Percentiles rank a stretch among this genome's conserved stretches.
phyloP scores from a whole-genome alignment of 73 alveolate species.

The Tetrahymena borealis region DNA sequence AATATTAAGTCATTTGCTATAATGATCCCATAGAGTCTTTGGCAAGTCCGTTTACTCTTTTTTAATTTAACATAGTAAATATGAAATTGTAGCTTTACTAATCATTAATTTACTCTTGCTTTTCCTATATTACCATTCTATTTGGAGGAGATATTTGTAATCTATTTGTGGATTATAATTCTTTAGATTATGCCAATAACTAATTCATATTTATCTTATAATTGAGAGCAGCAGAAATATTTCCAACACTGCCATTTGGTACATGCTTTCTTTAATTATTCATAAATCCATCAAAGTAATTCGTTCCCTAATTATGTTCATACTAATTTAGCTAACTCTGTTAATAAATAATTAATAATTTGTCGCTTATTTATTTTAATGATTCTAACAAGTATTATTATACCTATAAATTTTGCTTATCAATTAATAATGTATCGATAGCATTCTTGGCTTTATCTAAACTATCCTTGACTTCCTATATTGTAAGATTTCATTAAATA shows the following conservation, averaged over 20 bases:
- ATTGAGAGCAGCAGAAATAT: not conserved
- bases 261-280: not conserved
- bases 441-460: not conserved
- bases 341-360: not conserved
- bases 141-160: not conserved
- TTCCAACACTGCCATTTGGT: not conserved
- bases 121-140: not conserved
- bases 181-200: not conserved
- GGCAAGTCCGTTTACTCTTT: not conserved
- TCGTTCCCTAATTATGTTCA: not conserved
- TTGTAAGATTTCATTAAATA: not conserved
- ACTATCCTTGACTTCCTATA: not conserved
- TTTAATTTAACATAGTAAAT: too few species aligned
- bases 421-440: not conserved
- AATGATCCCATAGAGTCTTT: not conserved
- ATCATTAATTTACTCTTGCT: not conserved
- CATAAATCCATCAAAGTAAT: not conserved
- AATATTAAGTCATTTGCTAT: not conserved
- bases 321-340: not conserved
- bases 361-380: not conserved
- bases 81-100: not conserved
- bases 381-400: not conserved
- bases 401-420: not conserved
- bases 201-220: not conserved
- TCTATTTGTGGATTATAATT: not conserved